Evolutionary conservation across 2,329 filamentous ascomycete genomes (phyloP).

Genomic region (Teratosphaeriaceae sp.): DNA sequence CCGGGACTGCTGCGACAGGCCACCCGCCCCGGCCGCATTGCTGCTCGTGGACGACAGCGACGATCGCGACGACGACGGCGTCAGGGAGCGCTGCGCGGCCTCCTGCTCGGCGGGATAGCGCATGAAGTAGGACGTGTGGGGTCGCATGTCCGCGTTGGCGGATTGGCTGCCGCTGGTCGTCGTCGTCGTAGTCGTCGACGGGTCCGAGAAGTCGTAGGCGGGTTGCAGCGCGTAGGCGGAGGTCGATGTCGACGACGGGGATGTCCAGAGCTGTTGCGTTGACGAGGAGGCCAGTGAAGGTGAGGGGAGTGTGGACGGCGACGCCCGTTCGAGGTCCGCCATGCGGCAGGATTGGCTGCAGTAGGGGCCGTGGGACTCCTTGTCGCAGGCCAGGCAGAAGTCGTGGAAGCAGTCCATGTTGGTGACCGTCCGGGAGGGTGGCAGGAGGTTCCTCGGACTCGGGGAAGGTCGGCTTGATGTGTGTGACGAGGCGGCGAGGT

Average conservation of each 20-base stretch:
- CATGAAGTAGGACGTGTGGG: constrained; percentile 13
- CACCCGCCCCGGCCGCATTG: constrained; percentile 45
- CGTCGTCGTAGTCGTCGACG: too few species aligned
- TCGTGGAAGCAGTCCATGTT: constrained; percentile 74
- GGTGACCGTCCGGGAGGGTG: background rate
- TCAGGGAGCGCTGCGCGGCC: constrained; percentile 35
- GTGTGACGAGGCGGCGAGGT: constrained; percentile 5
- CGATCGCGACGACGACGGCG: constrained; percentile 69
- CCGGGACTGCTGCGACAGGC: constrained; percentile 58
- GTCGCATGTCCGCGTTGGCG: background rate
- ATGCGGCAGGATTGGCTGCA: constrained; percentile 89
- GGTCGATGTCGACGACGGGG: background rate
- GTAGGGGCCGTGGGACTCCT: constrained; percentile 77
- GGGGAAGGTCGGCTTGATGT: constrained; percentile 4
- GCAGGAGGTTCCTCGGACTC: background rate
- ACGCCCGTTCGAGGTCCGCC: constrained; percentile 73
- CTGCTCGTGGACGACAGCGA: constrained; percentile 76
- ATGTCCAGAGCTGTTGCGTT: constrained; percentile 2
- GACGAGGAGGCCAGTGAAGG: constrained; percentile 33
- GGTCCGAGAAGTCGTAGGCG: constrained; percentile 42
- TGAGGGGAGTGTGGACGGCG: constrained; percentile 28
- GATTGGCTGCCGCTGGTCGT: constrained; percentile 37
- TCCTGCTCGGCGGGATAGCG: constrained; percentile 18
- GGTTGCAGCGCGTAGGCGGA: constrained; percentile 13
- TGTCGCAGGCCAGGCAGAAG: constrained; percentile 91